Evolutionary conservation across 2,329 filamentous ascomycete genomes (phyloP).

Genomic region (Aspergillus tubingensis): DNA sequence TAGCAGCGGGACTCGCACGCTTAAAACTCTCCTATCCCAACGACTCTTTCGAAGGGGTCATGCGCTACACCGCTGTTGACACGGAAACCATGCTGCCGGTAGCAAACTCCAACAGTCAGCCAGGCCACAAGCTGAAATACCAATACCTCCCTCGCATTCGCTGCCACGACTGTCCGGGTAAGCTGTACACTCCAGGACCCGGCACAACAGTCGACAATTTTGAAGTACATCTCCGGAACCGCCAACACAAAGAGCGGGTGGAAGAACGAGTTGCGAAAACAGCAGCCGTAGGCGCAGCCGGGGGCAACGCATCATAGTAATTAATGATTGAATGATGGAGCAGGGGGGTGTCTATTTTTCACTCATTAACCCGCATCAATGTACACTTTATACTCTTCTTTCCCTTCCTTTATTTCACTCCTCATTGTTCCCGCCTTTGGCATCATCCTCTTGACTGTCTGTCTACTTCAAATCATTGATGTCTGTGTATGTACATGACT

Average conservation of each 20-base stretch:
- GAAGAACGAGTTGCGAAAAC: constrained; percentile 50
- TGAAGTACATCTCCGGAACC: constrained; percentile 86
- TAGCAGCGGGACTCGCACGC: constrained; percentile 69
- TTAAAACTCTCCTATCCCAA: constrained; percentile 72
- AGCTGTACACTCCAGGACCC: constrained; percentile 88
- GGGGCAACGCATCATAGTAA: constrained; percentile 17
- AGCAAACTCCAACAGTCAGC: constrained; percentile 52
- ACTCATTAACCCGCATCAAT: background rate
- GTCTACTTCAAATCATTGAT: background rate
- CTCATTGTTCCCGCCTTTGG: constrained; percentile 7
- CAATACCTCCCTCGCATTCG: constrained; percentile 87
- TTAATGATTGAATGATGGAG: constrained; percentile 15
- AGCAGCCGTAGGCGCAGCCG: constrained; percentile 13
- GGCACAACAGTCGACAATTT: constrained; percentile 86
- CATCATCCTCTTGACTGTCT: background rate
- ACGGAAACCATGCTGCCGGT: constrained; percentile 67
- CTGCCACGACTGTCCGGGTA: constrained; percentile 89
- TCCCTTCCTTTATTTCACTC: background rate
- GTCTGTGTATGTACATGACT: background rate
- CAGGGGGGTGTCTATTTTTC: background rate
- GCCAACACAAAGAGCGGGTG: constrained; percentile 73
- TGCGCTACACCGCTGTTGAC: constrained; percentile 86
- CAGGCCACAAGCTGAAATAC: constrained; percentile 67
- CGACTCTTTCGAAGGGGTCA: constrained; percentile 83
- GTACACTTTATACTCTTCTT: background rate